Base-by-base conservation (phyloP, 177 flowering plant species). In the Telopea speciosissima region DNA sequence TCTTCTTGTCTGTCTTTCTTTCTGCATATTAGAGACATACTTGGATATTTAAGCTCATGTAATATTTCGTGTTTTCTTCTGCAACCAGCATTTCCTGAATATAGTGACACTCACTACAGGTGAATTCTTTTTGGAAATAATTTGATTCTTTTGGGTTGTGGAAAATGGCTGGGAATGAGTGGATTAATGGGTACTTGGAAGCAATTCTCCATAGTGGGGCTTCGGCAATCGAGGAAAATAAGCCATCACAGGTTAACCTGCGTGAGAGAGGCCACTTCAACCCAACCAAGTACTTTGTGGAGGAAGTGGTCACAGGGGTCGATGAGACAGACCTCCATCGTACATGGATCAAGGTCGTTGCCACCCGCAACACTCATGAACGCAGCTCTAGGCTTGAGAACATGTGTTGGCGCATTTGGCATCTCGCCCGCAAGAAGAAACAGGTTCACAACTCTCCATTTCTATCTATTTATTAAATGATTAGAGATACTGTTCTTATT, bases 381-480 rank as follows among this genome's bases (percentile, higher is more conserved):
- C 84, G 97, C 28, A 89, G 90, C 80, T 85, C 90, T 40, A 72
- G 98, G 17, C 91, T 94, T 56, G 97, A 94, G 84, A 94, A 94
- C 75, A 94, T 92, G 97, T 94, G 98, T 70, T 94, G 98, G 98
- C 83, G 98, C 22, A 90, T 94, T 65, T 94, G 98, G 98, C 98
- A 94, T 72, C 98, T 94, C 24, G 78, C 98, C 14, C 87, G 98
- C 45, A 88, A 90, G 83, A 85, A 92, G 84, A 94, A 90, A 70
- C 98, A 94, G 97, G 98, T 89, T 6, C 31, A 24, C 59, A 63
- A 44, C 42, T 67, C 66, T 44, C 31, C 11, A 14, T 24, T 1
- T 49, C 28, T 61, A 8, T 45, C 22, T 12, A 23, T 73, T 24
- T 24, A 42, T 44, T 28, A 22, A 23, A 44, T 13, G 25, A 1